These are phyloP conservation scores for Lactarius hatsudake DNA, from an alignment of 768 basidiomycete genomes.

Conservation along the genomic window DNA sequence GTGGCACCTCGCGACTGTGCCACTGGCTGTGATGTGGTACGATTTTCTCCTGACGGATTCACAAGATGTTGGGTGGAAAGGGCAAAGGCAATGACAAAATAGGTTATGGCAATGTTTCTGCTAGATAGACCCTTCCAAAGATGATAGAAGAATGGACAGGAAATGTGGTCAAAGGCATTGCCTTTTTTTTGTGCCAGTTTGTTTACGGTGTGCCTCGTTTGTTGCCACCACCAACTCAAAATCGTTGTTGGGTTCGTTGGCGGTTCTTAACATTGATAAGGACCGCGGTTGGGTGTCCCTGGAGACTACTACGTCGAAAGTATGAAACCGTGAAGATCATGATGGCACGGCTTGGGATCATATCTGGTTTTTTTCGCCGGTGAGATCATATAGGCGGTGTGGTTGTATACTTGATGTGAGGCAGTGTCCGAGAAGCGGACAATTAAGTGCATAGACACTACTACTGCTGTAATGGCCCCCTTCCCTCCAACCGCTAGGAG, in stretches of 20 bases:
- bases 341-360: constrained; percentile 5
- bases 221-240: not conserved
- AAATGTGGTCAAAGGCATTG: not conserved
- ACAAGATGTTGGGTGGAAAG: constrained; percentile 64
- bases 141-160: too few relatives aligned
- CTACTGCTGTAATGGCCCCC: not conserved
- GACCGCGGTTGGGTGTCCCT: constrained; percentile 1
- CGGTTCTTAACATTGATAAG: not conserved
- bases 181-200: not conserved
- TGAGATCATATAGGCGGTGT: constrained; percentile 4
- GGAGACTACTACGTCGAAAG: not conserved
- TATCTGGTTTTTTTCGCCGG: constrained; percentile 2
- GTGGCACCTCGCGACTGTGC: constrained; percentile 87
- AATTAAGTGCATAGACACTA: not conserved
- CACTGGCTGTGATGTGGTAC: constrained; percentile 81
- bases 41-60: constrained; percentile 76
- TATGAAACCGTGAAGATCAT: constrained; percentile 9
- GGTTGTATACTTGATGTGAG: not conserved
- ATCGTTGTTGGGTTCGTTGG: not conserved
- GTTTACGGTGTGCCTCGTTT: not conserved
- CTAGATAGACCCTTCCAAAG: not conserved
- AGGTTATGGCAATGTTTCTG: not conserved
- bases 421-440: not conserved
- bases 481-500: not conserved
- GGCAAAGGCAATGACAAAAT: constrained; percentile 33